These are phyloP conservation scores for Spergularia azorica DNA, from an alignment of 179 eudicot genomes.

Conservation along the genomic window DNA sequence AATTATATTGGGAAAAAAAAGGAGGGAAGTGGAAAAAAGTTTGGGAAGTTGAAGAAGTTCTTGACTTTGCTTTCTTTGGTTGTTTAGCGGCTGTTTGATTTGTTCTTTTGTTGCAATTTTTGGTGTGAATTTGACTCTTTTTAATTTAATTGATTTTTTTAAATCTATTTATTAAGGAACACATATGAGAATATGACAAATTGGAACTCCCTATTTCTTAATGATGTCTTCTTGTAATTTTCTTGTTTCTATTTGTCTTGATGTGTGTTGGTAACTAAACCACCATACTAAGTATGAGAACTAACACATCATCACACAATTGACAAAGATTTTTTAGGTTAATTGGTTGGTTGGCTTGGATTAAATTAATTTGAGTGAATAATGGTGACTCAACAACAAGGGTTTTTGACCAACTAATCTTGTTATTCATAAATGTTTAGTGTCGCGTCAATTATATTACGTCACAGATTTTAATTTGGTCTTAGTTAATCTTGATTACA, in stretches of 20 bases:
- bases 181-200: not conserved
- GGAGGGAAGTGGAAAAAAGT: not conserved
- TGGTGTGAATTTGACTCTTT: not conserved
- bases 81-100: conserved; percentile 8
- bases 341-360: not conserved
- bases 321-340: too few relatives aligned
- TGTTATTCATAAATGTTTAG: not conserved
- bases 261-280: not conserved
- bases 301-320: too few relatives aligned
- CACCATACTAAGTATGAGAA: not conserved
- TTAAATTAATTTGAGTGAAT: not conserved
- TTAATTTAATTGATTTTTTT: not conserved
- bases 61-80: conserved; percentile 30
- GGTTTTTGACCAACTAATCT: not conserved
- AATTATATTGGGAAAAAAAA: not conserved
- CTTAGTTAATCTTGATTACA: too few relatives aligned
- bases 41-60: conserved; percentile 26
- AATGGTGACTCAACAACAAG: not conserved
- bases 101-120: not conserved
- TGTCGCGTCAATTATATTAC: too few relatives aligned
- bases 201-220: not conserved
- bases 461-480: too few relatives aligned
- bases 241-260: too few relatives aligned
- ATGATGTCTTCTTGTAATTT: not conserved
- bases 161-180: not conserved